phyloP scores from a whole-genome alignment of 2,329 filamentous ascomycete genomes.

The Botrytis medusae region DNA sequence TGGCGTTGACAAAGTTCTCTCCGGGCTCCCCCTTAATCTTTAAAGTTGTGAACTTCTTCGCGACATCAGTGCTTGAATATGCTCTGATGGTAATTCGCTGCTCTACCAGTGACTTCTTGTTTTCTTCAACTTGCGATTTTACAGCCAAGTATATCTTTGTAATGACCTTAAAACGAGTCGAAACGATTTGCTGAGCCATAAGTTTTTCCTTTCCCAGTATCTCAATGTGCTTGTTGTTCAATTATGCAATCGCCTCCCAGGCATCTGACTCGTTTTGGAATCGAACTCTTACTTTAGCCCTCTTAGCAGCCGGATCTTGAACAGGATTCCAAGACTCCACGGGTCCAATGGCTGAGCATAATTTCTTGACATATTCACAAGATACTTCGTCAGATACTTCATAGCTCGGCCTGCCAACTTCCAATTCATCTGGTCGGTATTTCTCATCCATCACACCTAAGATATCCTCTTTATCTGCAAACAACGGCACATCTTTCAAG shows the following conservation, averaged over 20 bases:
- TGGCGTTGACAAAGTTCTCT: constrained; percentile 40
- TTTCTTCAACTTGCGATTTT: constrained; percentile 35
- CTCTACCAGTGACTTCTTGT: constrained; percentile 37
- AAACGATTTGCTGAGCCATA: constrained; percentile 42
- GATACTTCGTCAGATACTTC: background rate
- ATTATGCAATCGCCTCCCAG: constrained; percentile 36
- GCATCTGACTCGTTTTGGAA: constrained; percentile 45
- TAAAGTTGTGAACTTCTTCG: constrained; percentile 39
- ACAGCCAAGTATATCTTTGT: constrained; percentile 40
- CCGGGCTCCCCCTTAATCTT: constrained; percentile 43
- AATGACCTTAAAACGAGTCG: constrained; percentile 44
- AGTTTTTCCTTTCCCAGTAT: constrained; percentile 41
- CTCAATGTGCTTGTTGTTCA: constrained; percentile 40
- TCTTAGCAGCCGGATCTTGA: background rate
- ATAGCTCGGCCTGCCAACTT: background rate
- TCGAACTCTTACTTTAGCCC: constrained; percentile 43
- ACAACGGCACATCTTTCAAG: background rate
- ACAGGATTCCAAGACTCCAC: background rate
- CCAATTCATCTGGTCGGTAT: background rate
- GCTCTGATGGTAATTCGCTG: constrained; percentile 37
- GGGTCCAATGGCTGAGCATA: background rate
- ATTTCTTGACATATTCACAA: background rate
- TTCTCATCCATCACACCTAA: background rate
- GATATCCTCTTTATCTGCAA: background rate
- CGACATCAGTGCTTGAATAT: constrained; percentile 32